Conservation (phyloP, 2,329 filamentous ascomycete genomes). For the Pseudogymnoascus sp. region DNA sequence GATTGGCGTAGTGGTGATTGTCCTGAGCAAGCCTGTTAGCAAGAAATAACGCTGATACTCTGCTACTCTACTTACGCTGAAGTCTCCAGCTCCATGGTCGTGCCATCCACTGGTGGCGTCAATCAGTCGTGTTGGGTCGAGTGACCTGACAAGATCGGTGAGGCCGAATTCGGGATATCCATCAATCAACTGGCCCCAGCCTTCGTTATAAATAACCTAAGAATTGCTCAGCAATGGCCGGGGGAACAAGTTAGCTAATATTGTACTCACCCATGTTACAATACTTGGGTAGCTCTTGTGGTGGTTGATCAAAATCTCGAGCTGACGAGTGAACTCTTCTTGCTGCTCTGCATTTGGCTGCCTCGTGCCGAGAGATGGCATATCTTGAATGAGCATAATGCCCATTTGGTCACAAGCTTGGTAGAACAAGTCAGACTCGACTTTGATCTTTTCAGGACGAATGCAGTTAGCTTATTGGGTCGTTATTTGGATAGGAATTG, state of each 20-base stretch:
- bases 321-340: slow-evolving; percentile 57
- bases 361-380: slow-evolving; percentile 52
- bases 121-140: slow-evolving; percentile 60
- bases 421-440: slow-evolving; percentile 63
- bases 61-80: slow-evolving; percentile 30
- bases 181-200: slow-evolving; percentile 56
- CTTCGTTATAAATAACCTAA: slow-evolving; percentile 64
- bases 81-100: slow-evolving; percentile 64
- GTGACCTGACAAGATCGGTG: slow-evolving; percentile 45
- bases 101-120: slow-evolving; percentile 60
- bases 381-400: slow-evolving; percentile 62
- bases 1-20: slow-evolving; percentile 66
- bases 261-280: slow-evolving; percentile 49
- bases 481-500: slow-evolving; percentile 12
- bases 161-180: slow-evolving; percentile 51
- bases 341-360: slow-evolving; percentile 45
- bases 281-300: slow-evolving; percentile 50
- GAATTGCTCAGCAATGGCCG: not conserved
- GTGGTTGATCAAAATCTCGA: slow-evolving; percentile 39
- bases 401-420: slow-evolving; percentile 59
- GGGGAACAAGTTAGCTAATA: not conserved
- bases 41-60: not conserved
- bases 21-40: slow-evolving; percentile 37
- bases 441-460: slow-evolving; percentile 47
- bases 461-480: slow-evolving; percentile 1